Evolutionary conservation across 805 yeast genomes (phyloP).

Genomic region (Metschnikowia similis): DNA sequence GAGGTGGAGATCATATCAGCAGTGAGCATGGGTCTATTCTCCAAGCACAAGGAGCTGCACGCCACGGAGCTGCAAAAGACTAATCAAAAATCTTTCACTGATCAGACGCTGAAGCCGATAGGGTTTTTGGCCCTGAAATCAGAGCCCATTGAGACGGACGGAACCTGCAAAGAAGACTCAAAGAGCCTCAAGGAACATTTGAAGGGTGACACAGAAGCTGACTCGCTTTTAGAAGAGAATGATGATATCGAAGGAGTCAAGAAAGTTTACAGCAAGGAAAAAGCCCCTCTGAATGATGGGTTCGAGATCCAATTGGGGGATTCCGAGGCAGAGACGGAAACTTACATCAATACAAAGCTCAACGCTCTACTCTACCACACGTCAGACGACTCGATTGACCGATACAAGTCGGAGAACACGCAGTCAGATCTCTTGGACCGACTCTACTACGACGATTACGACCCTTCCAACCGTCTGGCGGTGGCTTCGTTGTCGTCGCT

Average conservation of each 20-base stretch:
- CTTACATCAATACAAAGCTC: conserved; percentile 33
- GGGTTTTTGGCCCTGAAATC: background rate
- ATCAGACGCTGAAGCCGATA: background rate
- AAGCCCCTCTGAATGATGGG: conserved; percentile 7
- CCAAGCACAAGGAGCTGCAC: conserved; percentile 1
- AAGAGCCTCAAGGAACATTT: too few species aligned
- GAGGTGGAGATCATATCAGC: background rate
- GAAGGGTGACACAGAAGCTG: background rate
- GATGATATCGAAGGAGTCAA: conserved; percentile 5
- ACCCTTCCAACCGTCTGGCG: conserved; percentile 23
- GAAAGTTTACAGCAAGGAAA: conserved; percentile 16
- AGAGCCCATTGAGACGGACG: background rate
- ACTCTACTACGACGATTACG: conserved; percentile 41
- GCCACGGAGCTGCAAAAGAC: background rate
- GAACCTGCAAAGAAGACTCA: too few species aligned
- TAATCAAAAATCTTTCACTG: too few species aligned
- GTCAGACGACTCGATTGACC: conserved; percentile 34
- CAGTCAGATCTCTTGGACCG: conserved; percentile 39
- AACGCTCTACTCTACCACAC: conserved; percentile 39
- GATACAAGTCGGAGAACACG: conserved; percentile 34
- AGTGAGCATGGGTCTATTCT: conserved; percentile 2
- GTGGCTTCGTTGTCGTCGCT: conserved; percentile 15
- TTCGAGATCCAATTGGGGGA: background rate
- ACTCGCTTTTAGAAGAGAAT: background rate
- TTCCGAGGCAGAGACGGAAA: conserved; percentile 21